Percentiles rank a stretch among this genome's conserved stretches.
Conservation (phyloP, 306 rosid genomes). For the Vigna angularis region DNA sequence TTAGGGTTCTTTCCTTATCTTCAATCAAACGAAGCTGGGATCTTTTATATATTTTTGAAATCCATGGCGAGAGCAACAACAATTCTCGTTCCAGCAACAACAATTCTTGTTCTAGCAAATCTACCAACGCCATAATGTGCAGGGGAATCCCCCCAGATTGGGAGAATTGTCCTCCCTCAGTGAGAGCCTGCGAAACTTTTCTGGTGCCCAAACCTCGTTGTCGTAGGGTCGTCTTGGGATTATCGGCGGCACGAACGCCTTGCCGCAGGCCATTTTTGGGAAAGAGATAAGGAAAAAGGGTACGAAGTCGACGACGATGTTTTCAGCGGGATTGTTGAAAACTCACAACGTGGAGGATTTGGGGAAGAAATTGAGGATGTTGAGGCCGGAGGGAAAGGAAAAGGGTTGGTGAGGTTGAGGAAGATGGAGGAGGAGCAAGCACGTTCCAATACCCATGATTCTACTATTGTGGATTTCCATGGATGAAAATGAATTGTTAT, state of each 20-base stretch:
- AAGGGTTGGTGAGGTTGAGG: slow-evolving; percentile 57
- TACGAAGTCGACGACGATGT: slow-evolving; percentile 7
- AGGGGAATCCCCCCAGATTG: neutral
- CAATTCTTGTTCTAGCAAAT: slow-evolving; percentile 52
- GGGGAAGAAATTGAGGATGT: slow-evolving; percentile 66
- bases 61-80: no score
- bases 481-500: no score
- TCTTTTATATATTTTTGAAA: no score
- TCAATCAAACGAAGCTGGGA: no score
- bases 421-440: slow-evolving; percentile 56
- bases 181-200: neutral
- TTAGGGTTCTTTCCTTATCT: no score
- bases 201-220: no score
- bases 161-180: no score
- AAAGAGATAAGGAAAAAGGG: slow-evolving; percentile 44
- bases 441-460: neutral
- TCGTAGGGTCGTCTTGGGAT: neutral
- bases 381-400: slow-evolving; percentile 64
- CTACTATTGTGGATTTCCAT: neutral
- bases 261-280: slow-evolving; percentile 49
- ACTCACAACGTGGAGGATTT: slow-evolving; percentile 43
- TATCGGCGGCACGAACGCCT: slow-evolving; percentile 43
- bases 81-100: neutral
- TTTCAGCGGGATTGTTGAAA: slow-evolving; percentile 45
- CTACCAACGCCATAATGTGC: neutral